Percentiles rank a stretch among this genome's conserved stretches.
These are phyloP conservation scores for Polygonum maritimum DNA, from an alignment of 148 eudicot species.

Conservation along the genomic window DNA sequence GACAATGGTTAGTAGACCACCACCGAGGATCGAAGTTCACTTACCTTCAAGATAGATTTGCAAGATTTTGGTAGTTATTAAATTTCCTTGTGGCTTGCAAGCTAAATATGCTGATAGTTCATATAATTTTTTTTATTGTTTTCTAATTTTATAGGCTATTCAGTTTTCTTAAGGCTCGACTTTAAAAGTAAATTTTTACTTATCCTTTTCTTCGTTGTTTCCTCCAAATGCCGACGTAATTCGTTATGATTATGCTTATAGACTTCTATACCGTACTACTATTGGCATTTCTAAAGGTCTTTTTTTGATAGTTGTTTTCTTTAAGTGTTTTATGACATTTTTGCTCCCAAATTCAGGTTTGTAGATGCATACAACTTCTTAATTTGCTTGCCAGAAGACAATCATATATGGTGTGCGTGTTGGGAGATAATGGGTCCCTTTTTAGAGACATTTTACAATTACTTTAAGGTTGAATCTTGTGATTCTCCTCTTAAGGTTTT, in stretches of 20 bases:
- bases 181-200: not conserved
- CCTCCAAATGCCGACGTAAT: not conserved
- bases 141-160: not conserved
- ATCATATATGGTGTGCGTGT: constrained; percentile 80
- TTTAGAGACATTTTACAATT: constrained; percentile 87
- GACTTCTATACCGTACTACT: not conserved
- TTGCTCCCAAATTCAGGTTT: constrained; percentile 45
- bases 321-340: constrained; percentile 10
- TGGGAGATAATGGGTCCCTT: constrained; percentile 90
- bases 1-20: not conserved
- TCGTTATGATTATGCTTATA: not conserved
- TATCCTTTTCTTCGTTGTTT: not conserved
- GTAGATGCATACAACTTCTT: constrained; percentile 76
- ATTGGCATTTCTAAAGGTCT: not conserved
- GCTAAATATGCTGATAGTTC: not conserved
- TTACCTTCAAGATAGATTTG: not conserved
- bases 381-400: constrained; percentile 42
- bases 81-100: not conserved
- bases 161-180: not conserved
- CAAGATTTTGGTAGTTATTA: not conserved
- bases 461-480: constrained; percentile 42
- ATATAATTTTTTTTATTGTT: not conserved
- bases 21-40: not conserved
- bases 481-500: constrained; percentile 81
- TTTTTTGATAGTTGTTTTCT: not conserved